phyloP scores from a whole-genome alignment of 2,329 filamentous ascomycete species.

The Claviceps sp. region DNA sequence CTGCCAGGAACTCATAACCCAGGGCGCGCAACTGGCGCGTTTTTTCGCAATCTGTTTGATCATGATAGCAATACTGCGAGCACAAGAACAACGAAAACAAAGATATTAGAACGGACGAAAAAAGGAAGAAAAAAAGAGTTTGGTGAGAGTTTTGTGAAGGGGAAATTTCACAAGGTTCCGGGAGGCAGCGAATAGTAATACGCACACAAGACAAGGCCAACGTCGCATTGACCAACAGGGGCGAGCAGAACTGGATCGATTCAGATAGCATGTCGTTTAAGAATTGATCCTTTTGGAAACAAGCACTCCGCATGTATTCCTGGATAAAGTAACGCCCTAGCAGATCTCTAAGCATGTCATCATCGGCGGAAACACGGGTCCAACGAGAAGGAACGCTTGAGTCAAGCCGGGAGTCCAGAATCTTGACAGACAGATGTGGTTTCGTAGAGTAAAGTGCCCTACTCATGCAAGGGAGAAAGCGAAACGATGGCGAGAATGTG shows the following conservation, averaged over 20 bases:
- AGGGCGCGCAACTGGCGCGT: slow-evolving; percentile 15
- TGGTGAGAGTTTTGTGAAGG: background rate
- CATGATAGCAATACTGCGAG: background rate
- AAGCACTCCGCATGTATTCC: background rate
- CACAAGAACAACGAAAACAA: background rate
- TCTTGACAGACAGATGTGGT: background rate
- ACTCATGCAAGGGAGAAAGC: background rate
- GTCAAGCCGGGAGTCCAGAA: background rate
- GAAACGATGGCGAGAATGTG: background rate
- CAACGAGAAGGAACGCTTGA: background rate
- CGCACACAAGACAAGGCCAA: slow-evolving; percentile 2
- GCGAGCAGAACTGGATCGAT: background rate
- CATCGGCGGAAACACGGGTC: background rate
- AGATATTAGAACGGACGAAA: background rate
- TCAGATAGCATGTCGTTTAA: background rate
- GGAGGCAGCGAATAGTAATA: slow-evolving; percentile 9
- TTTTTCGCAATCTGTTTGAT: slow-evolving; percentile 9
- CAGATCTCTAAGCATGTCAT: background rate
- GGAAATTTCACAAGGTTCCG: slow-evolving; percentile 1
- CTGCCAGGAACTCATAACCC: slow-evolving; percentile 18
- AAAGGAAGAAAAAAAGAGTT: background rate
- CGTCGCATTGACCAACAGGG: background rate
- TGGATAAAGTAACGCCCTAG: background rate
- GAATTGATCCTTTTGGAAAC: slow-evolving; percentile 1
- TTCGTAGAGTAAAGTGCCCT: background rate